Evolutionary conservation across 495 filamentous ascomycete genomes (phyloP), one percentile per base, ranked within the genome.

Genomic region (Podospora appendiculata): DNA sequence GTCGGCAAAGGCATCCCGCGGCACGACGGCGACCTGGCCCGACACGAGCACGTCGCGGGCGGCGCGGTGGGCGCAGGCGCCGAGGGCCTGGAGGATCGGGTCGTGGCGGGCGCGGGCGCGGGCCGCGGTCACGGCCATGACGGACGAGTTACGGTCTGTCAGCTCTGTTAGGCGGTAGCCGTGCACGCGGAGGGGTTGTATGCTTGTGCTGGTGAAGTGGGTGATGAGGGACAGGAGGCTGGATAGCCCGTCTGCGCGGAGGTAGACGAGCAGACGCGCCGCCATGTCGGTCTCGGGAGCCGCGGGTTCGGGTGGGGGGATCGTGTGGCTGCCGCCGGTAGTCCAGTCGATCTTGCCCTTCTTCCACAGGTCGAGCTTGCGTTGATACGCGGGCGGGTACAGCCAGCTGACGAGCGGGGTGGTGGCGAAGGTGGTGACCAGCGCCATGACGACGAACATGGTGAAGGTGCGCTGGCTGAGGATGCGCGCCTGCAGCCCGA

Each of bases 401-500:
- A 96, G 72, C 48, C 65, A 67, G 5, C 76, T 74, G 18, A 85
- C 88, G 16, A 95, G 61, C 0, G 91, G 91, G 0, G 90, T 92
- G 0, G 91, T 95, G 8, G 83, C 73, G 56, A 96, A 91, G 0
- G 91, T 96, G 3, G 90, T 95, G 33, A 95, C 77, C 6, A 96
- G 75, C 13, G 91, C 90, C 79, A 96, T 95, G 53, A 95, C 87
- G 32, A 96, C 91, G 50, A 96, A 96, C 47, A 96, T 95, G 19
- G 91, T 96, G 62, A 96, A 96, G 1, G 91, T 95, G 32, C 83
- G 79, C 14, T 77, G 77, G 54, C 85, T 90, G 36, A 96, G 70
- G 55, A 96, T 96, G 53, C 84, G 84, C 17, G 91, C 91, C 76
- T 93, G 86, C 11, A 94, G 76, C 13, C 91, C 91, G 63, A 96